Conservation (phyloP, 495 filamentous ascomycete genomes). For the Gamarada debralockiae region DNA sequence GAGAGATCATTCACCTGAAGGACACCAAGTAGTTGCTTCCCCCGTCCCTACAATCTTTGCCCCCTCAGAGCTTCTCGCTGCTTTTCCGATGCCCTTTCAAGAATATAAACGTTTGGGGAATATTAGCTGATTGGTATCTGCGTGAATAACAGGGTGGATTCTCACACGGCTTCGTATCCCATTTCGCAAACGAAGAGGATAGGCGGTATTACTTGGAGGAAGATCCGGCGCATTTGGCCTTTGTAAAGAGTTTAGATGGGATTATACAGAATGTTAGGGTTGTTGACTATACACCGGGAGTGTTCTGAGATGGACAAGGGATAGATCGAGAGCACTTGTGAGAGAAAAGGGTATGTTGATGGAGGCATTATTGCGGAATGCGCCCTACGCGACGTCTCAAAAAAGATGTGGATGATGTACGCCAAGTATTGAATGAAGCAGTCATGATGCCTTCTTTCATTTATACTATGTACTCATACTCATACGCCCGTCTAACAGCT, state of each 20-base stretch:
- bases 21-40: slow-evolving; percentile 45
- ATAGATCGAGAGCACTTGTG: neutral
- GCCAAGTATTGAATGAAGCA: neutral
- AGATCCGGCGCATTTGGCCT: slow-evolving; percentile 47
- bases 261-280: slow-evolving; percentile 38
- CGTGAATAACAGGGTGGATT: slow-evolving; percentile 17
- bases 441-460: neutral
- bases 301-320: slow-evolving; percentile 20
- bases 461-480: slow-evolving; percentile 4
- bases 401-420: neutral
- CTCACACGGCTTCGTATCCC: slow-evolving; percentile 58
- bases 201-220: slow-evolving; percentile 49
- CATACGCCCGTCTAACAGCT: slow-evolving; percentile 10
- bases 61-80: neutral
- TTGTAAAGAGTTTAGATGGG: slow-evolving; percentile 33
- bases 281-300: slow-evolving; percentile 39
- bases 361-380: too few species aligned
- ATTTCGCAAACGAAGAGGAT: slow-evolving; percentile 56
- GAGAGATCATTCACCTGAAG: slow-evolving; percentile 60
- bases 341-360: neutral
- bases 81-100: neutral
- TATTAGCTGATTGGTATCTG: neutral
- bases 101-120: neutral
- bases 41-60: neutral
- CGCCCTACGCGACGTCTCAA: neutral